Percentiles rank a stretch among this genome's conserved stretches.
These are phyloP conservation scores for Tulasnella sp. DNA, from an alignment of 768 basidiomycete genomes.

Conservation along the genomic window DNA sequence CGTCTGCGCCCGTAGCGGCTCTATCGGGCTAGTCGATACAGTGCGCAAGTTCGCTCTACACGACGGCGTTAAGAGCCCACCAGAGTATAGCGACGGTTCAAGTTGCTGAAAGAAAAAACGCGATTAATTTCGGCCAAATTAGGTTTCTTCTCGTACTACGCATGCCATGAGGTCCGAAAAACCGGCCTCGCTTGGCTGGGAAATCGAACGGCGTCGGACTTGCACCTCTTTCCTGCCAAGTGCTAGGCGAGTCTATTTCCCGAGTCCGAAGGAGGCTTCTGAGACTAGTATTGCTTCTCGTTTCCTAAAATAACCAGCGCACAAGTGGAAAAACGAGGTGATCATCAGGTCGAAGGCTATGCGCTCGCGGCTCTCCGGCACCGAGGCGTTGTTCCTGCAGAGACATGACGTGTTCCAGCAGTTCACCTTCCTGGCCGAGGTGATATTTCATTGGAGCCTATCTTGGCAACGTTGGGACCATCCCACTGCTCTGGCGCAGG, in stretches of 20 bases:
- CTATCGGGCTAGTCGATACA: background rate
- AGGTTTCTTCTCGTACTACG: background rate
- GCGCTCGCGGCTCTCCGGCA: background rate
- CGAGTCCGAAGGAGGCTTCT: background rate
- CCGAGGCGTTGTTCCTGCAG: background rate
- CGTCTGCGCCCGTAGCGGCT: background rate
- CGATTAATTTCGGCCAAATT: background rate
- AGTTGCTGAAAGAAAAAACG: background rate
- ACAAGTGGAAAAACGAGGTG: slow-evolving; percentile 1
- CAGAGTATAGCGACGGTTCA: background rate
- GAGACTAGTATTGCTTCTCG: background rate
- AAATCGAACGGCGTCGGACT: background rate
- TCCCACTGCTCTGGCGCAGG: background rate
- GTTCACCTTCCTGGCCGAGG: background rate
- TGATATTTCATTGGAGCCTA: too few relatives aligned
- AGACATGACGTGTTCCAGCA: background rate
- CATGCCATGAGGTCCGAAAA: background rate
- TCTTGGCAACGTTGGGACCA: too few relatives aligned
- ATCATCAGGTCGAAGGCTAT: background rate
- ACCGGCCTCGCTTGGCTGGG: background rate
- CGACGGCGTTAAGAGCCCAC: background rate
- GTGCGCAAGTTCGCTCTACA: background rate
- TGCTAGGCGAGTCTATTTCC: background rate
- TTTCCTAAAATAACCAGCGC: background rate
- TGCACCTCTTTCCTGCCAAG: background rate